phyloP scores from a whole-genome alignment of 1,284 basidiomycete genomes.

The Apiotrichum domesticum region DNA sequence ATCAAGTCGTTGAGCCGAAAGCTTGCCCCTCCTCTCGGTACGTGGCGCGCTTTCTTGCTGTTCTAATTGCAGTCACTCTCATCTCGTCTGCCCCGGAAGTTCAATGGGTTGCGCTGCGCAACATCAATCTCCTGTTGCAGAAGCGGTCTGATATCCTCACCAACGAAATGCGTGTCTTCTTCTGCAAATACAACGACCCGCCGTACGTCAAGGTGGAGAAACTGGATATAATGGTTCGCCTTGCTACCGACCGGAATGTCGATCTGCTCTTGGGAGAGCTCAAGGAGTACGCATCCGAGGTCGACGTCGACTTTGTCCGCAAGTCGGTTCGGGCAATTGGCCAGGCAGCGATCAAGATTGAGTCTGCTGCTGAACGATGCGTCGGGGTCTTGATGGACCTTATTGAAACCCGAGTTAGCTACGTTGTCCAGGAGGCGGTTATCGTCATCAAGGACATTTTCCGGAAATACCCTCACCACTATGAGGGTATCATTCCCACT shows the following conservation, averaged over 20 bases:
- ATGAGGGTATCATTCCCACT: slow-evolving; percentile 88
- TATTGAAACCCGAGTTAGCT: slow-evolving; percentile 88
- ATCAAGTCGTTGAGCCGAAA: slow-evolving; percentile 82
- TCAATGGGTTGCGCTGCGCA: slow-evolving; percentile 94
- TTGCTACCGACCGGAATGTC: slow-evolving; percentile 85
- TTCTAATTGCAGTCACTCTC: slow-evolving; percentile 58
- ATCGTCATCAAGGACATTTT: slow-evolving; percentile 99
- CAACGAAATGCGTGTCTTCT: slow-evolving; percentile 98
- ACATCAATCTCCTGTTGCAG: slow-evolving; percentile 95
- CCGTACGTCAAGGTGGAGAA: slow-evolving; percentile 99
- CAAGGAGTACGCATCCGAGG: slow-evolving; percentile 97
- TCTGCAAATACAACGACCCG: slow-evolving; percentile 99
- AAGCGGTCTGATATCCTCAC: slow-evolving; percentile 84
- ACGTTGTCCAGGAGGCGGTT: slow-evolving; percentile 95
- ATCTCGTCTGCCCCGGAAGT: slow-evolving; percentile 96
- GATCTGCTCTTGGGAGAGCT: slow-evolving; percentile 87
- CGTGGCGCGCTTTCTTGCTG: slow-evolving; percentile 6
- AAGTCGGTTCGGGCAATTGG: slow-evolving; percentile 97
- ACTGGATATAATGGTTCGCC: slow-evolving; percentile 95
- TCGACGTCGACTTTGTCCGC: slow-evolving; percentile 95
- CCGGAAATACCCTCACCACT: slow-evolving; percentile 91
- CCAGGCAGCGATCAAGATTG: slow-evolving; percentile 93
- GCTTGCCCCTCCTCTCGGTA: slow-evolving; percentile 88
- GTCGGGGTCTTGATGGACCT: slow-evolving; percentile 80
- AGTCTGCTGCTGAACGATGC: slow-evolving; percentile 79